Conservation (phyloP, 2,329 filamentous ascomycete genomes). For the Colletotrichum sublineola region DNA sequence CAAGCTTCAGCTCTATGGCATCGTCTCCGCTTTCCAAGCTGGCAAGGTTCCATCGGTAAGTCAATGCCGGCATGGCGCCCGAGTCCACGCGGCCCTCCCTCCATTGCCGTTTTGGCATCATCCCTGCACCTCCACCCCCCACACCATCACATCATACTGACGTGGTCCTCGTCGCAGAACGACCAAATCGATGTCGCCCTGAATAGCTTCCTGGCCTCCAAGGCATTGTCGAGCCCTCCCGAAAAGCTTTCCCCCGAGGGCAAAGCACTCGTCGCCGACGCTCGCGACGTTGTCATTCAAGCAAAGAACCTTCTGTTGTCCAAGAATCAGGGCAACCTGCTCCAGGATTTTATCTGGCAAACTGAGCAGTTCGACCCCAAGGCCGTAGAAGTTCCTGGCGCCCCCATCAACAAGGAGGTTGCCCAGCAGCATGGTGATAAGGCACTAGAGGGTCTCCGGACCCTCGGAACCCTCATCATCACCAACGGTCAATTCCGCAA, state of each 20-base stretch:
- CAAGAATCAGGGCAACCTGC: constrained; percentile 94
- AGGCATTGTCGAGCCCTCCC: constrained; percentile 77
- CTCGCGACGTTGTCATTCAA: constrained; percentile 83
- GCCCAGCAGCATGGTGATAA: constrained; percentile 87
- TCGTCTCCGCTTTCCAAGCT: constrained; percentile 84
- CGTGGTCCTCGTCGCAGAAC: constrained; percentile 68
- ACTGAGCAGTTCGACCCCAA: constrained; percentile 80
- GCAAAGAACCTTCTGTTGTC: constrained; percentile 87
- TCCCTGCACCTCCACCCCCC: background rate
- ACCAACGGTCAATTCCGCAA: constrained; percentile 98
- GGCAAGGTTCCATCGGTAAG: constrained; percentile 92
- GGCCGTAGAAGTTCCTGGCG: constrained; percentile 71
- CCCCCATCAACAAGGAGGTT: constrained; percentile 80
- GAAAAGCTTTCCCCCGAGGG: constrained; percentile 86
- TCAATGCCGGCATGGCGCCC: constrained; percentile 43
- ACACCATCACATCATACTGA: constrained; percentile 31
- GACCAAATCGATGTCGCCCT: constrained; percentile 95
- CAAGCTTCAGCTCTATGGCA: constrained; percentile 96
- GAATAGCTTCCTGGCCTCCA: constrained; percentile 86
- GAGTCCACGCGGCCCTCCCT: constrained; percentile 5
- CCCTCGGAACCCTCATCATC: constrained; percentile 88
- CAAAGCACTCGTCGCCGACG: constrained; percentile 80
- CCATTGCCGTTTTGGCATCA: background rate
- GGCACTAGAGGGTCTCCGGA: constrained; percentile 86
- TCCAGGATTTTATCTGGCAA: constrained; percentile 98